A percentile compares a stretch with the other conserved stretches of the same genome.
Evolutionary conservation across 257 asterid genomes (phyloP).

Genomic region (Solanum chaucha): DNA sequence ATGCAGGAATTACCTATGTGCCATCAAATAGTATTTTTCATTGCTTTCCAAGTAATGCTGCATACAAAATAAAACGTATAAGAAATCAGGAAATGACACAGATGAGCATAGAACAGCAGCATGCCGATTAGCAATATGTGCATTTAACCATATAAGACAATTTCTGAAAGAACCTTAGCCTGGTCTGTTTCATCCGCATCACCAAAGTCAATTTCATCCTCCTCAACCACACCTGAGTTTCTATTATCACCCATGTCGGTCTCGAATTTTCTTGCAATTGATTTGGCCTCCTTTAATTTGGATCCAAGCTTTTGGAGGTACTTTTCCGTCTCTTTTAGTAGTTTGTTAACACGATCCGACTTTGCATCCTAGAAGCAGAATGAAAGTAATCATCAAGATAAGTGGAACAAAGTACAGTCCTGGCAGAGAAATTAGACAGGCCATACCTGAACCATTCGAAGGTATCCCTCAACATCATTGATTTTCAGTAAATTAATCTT

Average conservation of each 20-base stretch:
- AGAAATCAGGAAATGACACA: conserved; percentile 1
- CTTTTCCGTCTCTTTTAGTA: conserved; percentile 93
- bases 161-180: conserved; percentile 61
- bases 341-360: conserved; percentile 87
- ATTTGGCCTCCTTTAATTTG: conserved; percentile 84
- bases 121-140: not conserved
- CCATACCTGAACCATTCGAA: conserved; percentile 96
- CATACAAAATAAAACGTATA: conserved; percentile 21
- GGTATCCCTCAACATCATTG: conserved; percentile 99
- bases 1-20: conserved; percentile 69
- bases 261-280: conserved; percentile 57
- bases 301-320: conserved; percentile 93
- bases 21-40: conserved; percentile 97
- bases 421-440: not conserved
- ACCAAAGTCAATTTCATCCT: conserved; percentile 46
- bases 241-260: conserved; percentile 56
- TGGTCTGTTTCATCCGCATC: conserved; percentile 91
- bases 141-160: not conserved
- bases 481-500: conserved; percentile 89
- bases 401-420: not conserved
- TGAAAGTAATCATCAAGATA: conserved; percentile 4
- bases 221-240: conserved; percentile 38
- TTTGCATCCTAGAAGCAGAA: conserved; percentile 74
- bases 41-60: conserved; percentile 99
- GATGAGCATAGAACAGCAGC: conserved; percentile 3